Evolutionary conservation across 768 basidiomycete genomes (phyloP).

Genomic region (Tricholoma furcatifolium): DNA sequence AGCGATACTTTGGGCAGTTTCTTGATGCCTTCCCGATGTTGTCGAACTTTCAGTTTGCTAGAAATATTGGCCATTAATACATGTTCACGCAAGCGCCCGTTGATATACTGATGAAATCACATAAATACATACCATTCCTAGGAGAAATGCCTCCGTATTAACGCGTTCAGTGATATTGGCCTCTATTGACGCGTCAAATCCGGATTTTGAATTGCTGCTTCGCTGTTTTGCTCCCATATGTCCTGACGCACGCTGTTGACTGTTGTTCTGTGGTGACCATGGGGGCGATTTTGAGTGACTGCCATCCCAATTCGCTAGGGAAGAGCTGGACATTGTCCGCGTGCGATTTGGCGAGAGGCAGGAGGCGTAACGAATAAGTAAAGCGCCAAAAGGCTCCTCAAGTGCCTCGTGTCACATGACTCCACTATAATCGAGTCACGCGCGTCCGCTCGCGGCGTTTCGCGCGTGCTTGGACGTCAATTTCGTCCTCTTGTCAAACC

Average conservation of each 20-base stretch:
- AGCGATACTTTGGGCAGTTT: not conserved
- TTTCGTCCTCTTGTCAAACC: too few species aligned
- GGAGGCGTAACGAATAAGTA: not conserved
- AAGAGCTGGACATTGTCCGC: constrained; percentile 14
- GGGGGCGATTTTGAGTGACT: constrained; percentile 5
- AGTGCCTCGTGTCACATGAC: not conserved
- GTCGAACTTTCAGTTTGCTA: not conserved
- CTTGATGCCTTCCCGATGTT: not conserved
- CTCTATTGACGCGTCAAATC: constrained; percentile 7
- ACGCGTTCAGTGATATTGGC: not conserved
- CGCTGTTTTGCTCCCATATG: not conserved
- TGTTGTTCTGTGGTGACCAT: not conserved
- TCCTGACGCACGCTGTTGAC: not conserved
- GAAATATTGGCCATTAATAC: not conserved
- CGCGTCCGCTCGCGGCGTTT: too few species aligned
- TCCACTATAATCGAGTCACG: too few species aligned
- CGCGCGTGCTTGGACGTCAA: too few species aligned
- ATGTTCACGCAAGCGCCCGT: not conserved
- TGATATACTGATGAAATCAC: not conserved
- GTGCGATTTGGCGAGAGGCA: not conserved
- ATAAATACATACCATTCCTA: not conserved
- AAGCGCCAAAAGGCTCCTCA: not conserved
- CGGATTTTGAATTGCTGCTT: not conserved
- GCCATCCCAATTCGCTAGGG: constrained; percentile 20
- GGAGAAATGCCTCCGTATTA: not conserved